Evolutionary conservation across 495 filamentous ascomycete species (phyloP), one percentile per base, ranked within the genome.

Genomic region (Talaromyces nanjingensis): DNA sequence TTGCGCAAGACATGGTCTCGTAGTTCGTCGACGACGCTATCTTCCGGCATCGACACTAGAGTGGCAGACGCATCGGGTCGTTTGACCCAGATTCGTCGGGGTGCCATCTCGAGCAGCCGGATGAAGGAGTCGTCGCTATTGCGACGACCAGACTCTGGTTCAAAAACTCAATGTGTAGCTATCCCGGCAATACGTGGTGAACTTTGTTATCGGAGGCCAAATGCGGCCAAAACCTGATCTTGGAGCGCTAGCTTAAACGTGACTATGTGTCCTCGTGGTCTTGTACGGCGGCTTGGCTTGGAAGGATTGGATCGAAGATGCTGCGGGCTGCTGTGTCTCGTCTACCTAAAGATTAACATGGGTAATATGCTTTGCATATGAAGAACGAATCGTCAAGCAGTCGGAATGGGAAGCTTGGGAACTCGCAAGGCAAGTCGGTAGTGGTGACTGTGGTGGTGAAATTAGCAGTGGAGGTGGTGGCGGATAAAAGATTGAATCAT

Each of bases 1-100:
- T 97, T 98, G 66, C 84, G 85, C 67, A 98, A 78, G 27, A 98
- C 92, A 83, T 92, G 84, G 67, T 97, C 96, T 63, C 93, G 87
- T 60, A 96, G 87, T 77, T 97, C 96, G 70, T 98, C 94, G 20
- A 98, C 94, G 74, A 98, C 73, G 68, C 96, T 91, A 70, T 96
- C 91, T 69, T 93, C 89, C 64, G 85, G 81, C 66, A 96, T 89
- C 54, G 89, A 86, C 45, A 98, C 89, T 66, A 92, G 77, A 25
- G 94, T 98, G 63, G 94, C 87, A 47, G 93, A 97, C 49, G 85
- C 91, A 64, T 87, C 84, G 12, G 87, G 87, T 65, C 94, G 82
- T 77, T 87, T 93, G 66, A 98, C 94, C 94, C 94, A 98, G 65
- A 98, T 86, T 81, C 94, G 97, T 70, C 91, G 84, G 49, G 84